Conservation (phyloP, 2,329 filamentous ascomycete genomes). For the Colletotrichum shisoi region DNA sequence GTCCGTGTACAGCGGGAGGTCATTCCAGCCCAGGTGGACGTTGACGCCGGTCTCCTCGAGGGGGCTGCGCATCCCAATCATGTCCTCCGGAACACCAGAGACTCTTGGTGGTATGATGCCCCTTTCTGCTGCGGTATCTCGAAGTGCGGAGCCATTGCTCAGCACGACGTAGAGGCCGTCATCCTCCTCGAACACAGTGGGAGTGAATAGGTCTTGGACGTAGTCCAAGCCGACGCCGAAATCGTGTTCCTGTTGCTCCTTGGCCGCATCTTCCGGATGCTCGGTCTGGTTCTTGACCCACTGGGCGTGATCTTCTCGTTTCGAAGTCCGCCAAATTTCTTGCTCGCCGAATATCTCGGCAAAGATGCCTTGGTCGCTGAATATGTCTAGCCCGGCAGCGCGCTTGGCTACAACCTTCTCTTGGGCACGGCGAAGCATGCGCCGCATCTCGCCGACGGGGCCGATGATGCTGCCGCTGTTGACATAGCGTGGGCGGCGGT, state of each 20-base stretch:
- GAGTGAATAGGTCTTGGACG: conserved; percentile 45
- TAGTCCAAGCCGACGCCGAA: conserved; percentile 46
- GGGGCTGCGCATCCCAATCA: conserved; percentile 23
- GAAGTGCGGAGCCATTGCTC: conserved; percentile 37
- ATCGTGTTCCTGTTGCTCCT: conserved; percentile 38
- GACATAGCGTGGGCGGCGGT: conserved; percentile 44
- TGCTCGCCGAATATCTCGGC: conserved; percentile 47
- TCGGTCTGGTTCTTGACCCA: conserved; percentile 3
- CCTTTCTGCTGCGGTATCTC: conserved; percentile 37
- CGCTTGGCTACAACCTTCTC: conserved; percentile 43
- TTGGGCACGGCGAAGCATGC: conserved; percentile 41
- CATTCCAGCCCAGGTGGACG: conserved; percentile 8
- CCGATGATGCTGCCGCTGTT: conserved; percentile 48
- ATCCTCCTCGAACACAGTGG: conserved; percentile 45
- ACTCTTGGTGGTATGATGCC: conserved; percentile 44
- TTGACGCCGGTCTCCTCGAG: conserved; percentile 6
- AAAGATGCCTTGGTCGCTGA: conserved; percentile 47
- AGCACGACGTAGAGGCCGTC: conserved; percentile 44
- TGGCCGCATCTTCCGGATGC: neutral
- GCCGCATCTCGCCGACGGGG: conserved; percentile 43
- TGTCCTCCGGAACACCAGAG: conserved; percentile 41
- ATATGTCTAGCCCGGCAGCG: conserved; percentile 34
- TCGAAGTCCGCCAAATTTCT: conserved; percentile 37
- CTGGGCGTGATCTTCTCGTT: conserved; percentile 1
- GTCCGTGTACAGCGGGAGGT: conserved; percentile 42